Conservation (phyloP, 257 asterid species). For the Eustoma russellianum region DNA sequence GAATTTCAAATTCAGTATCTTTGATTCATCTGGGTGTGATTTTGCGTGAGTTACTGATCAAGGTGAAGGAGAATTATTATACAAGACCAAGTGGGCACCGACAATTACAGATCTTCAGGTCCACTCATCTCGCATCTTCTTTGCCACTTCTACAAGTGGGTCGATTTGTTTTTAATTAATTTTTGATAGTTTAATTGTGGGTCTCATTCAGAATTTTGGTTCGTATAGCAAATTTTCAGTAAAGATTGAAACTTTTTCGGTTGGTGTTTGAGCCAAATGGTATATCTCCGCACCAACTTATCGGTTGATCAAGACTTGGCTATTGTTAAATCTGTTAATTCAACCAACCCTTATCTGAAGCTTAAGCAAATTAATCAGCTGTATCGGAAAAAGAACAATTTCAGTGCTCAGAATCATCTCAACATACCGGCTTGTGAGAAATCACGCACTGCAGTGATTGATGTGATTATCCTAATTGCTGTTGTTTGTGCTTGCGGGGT, state of each 20-base stretch:
- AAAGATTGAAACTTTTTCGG: constrained; percentile 30
- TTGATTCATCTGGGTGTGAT: no score
- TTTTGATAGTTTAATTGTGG: constrained; percentile 11
- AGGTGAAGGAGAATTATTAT: constrained; percentile 7
- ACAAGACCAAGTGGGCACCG: constrained; percentile 13
- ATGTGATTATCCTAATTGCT: constrained; percentile 62
- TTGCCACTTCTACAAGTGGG: constrained; percentile 14
- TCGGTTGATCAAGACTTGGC: constrained; percentile 49
- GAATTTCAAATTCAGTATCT: no score
- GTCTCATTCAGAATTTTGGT: constrained; percentile 16
- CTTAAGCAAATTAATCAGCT: constrained; percentile 50
- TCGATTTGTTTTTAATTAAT: constrained; percentile 19
- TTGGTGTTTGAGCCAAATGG: constrained; percentile 52
- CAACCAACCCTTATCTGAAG: constrained; percentile 39
- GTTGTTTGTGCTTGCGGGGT: constrained; percentile 65
- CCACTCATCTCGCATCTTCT: constrained; percentile 13
- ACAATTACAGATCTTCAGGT: constrained; percentile 24
- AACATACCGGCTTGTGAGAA: constrained; percentile 63
- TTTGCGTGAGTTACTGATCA: neutral
- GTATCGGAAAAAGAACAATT: constrained; percentile 26
- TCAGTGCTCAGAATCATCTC: constrained; percentile 23
- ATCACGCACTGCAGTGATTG: constrained; percentile 62
- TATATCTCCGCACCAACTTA: constrained; percentile 52
- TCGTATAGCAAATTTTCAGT: constrained; percentile 6
- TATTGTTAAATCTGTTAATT: constrained; percentile 62